Conservation (phyloP, 192 early-diverging fungal genomes). For the Phlyctochytrium planicorne region DNA sequence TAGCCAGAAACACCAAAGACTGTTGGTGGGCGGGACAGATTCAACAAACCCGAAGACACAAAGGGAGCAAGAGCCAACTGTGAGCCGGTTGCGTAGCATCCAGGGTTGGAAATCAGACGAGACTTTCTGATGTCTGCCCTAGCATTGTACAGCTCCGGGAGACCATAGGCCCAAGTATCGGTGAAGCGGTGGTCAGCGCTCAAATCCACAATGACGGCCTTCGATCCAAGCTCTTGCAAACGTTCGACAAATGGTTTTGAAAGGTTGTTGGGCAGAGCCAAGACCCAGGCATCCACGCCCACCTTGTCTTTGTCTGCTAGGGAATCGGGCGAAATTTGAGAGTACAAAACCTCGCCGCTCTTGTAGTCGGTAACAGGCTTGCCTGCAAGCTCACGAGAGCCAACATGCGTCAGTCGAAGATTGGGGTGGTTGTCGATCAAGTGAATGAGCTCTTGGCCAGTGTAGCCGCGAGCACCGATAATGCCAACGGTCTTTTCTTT, state of each 20-base stretch:
- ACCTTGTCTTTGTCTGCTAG: constrained; percentile 50
- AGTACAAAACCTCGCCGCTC: constrained; percentile 69
- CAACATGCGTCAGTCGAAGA: constrained; percentile 83
- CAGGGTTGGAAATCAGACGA: constrained; percentile 82
- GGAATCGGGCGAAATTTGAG: constrained; percentile 73
- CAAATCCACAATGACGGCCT: constrained; percentile 80
- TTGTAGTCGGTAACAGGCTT: constrained; percentile 78
- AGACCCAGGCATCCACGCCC: constrained; percentile 87
- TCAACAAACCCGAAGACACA: constrained; percentile 43
- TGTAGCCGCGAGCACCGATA: constrained; percentile 97
- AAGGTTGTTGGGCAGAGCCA: constrained; percentile 95
- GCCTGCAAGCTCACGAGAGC: constrained; percentile 91
- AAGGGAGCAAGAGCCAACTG: constrained; percentile 89
- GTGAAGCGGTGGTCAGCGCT: constrained; percentile 94
- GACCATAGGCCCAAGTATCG: constrained; percentile 80
- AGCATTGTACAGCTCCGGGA: constrained; percentile 60
- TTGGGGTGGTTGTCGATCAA: constrained; percentile 85
- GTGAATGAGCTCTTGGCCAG: constrained; percentile 91
- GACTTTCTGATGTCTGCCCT: constrained; percentile 63
- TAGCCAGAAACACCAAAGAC: constrained; percentile 97
- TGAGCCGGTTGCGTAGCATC: constrained; percentile 97
- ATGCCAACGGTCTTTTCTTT: constrained; percentile 68
- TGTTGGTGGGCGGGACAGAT: constrained; percentile 54
- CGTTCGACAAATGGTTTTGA: constrained; percentile 90
- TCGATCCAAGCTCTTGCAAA: constrained; percentile 45